Evolutionary conservation across 805 yeast genomes (phyloP), one percentile per base, ranked within the genome.

Genomic region (Hanseniaspora guilliermondii): DNA sequence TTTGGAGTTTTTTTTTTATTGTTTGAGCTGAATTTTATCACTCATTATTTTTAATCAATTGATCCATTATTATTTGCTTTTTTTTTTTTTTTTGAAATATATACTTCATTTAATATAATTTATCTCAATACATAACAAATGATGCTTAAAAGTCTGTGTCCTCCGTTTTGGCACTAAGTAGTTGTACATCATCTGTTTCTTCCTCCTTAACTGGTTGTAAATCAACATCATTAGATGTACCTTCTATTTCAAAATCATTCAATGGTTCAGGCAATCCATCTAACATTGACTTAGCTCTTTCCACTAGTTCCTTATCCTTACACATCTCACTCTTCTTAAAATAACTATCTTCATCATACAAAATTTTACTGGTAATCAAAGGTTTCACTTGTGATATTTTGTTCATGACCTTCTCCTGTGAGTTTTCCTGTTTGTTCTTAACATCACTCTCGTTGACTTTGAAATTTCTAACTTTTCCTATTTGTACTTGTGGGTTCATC

Each of bases 161-260:
- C 22, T 39, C 42, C 42, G 27, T 24, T 39, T 39, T 39, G 11
- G 22, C 42, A 39, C 24, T 25, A 21, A 39, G 17, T 12, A 39
- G n/a, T 2, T 39, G 27, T 17, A 39, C 9, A 22, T 22, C 42
- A 22, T 3, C 17, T 2, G 24, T 9, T 27, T 48, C 22, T 16
- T 14, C 16, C 6, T 47, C 44, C 17, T 36, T 37, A 4, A 30
- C 33, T n/a, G 19, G 12, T 6, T 30, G 14, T 7, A 41, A 24
- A 22, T 16, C 47, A 16, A 11, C 45, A 5, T 44, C 47, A 6
- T 44, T 25, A 3, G 22, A 32, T 2, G 17, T 67, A 3, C 66
- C 57, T 0, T 64, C 59, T 8, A 76, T 64, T 55, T 76, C 78
- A 57, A 73, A 76, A 49, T 76, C 77, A 57, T 76, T 75, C 56